A percentile compares a stretch with the other conserved stretches of the same genome.
phyloP scores from a whole-genome alignment of 2,329 filamentous ascomycete genomes.

The Grosmannia serpens region DNA sequence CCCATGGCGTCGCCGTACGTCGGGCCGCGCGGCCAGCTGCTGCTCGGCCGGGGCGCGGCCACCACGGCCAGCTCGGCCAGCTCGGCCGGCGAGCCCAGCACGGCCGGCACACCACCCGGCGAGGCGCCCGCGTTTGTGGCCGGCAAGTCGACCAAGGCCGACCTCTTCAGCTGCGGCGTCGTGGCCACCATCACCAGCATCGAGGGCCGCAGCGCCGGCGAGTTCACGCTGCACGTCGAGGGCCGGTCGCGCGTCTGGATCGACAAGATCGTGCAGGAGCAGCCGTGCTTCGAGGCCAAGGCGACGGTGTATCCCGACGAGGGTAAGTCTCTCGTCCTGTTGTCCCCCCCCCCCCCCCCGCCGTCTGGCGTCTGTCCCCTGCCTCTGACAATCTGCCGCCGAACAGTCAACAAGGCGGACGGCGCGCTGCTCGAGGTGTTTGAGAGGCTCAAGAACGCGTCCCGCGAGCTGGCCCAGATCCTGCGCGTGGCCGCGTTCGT shows the following conservation, averaged over 20 bases:
- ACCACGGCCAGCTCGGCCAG: conserved; percentile 15
- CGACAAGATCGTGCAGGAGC: conserved; percentile 62
- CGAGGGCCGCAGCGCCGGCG: conserved; percentile 60
- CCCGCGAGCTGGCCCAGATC: conserved; percentile 74
- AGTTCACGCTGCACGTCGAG: conserved; percentile 79
- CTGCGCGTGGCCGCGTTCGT: conserved; percentile 78
- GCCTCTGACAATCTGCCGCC: conserved; percentile 1
- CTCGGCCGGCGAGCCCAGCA: neutral
- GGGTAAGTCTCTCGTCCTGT: conserved; percentile 26
- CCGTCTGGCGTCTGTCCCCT: neutral
- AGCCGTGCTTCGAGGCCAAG: conserved; percentile 77
- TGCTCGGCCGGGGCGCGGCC: conserved; percentile 54
- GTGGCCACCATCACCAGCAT: conserved; percentile 69
- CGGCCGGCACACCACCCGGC: conserved; percentile 29
- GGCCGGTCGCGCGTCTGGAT: conserved; percentile 68
- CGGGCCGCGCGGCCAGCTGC: conserved; percentile 60
- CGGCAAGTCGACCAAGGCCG: conserved; percentile 49
- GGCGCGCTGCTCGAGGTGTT: conserved; percentile 60
- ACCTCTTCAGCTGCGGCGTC: conserved; percentile 76
- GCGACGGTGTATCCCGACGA: conserved; percentile 61
- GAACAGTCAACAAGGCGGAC: conserved; percentile 31
- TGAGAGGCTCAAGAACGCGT: conserved; percentile 68
- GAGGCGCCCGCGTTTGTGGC: conserved; percentile 40
- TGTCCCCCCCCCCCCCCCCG: neutral
- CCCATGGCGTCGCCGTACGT: conserved; percentile 69